Conservation (phyloP, 73 alveolate species). For the Urostyla sp. region DNA sequence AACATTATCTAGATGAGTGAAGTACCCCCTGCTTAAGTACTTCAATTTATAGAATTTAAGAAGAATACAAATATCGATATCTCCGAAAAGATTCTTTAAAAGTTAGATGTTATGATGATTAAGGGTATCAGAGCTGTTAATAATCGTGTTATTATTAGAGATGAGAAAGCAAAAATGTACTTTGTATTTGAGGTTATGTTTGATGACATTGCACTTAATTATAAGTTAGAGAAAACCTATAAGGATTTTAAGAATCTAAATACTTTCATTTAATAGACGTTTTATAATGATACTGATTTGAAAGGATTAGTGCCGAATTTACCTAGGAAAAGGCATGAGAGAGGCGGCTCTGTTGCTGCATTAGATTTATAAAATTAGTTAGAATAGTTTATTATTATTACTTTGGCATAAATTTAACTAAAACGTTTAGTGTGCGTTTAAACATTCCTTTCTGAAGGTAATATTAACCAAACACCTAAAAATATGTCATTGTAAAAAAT, state of each 20-base stretch:
- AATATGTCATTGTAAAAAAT: too few species aligned
- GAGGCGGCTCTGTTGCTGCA: neutral
- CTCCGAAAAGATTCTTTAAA: neutral
- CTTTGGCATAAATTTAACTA: neutral
- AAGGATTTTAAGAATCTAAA: constrained; percentile 36
- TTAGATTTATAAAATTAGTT: neutral
- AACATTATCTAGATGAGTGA: constrained; percentile 5
- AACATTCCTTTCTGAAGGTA: constrained; percentile 9
- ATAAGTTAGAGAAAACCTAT: neutral
- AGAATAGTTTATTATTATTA: neutral
- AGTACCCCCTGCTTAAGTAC: neutral
- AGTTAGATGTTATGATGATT: neutral
- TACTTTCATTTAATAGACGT: neutral
- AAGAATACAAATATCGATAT: neutral
- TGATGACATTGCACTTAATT: neutral
- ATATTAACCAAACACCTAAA: too few species aligned
- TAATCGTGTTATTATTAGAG: constrained; percentile 19
- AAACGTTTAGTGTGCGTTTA: constrained; percentile 10
- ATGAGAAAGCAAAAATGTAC: constrained; percentile 19
- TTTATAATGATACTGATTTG: constrained; percentile 16
- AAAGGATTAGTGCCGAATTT: neutral
- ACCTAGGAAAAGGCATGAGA: neutral
- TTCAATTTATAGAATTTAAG: constrained; percentile 19
- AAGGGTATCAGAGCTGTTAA: neutral
- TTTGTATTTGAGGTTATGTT: neutral